phyloP scores from a whole-genome alignment of 495 filamentous ascomycete species.

The Penicillium antarcticum region DNA sequence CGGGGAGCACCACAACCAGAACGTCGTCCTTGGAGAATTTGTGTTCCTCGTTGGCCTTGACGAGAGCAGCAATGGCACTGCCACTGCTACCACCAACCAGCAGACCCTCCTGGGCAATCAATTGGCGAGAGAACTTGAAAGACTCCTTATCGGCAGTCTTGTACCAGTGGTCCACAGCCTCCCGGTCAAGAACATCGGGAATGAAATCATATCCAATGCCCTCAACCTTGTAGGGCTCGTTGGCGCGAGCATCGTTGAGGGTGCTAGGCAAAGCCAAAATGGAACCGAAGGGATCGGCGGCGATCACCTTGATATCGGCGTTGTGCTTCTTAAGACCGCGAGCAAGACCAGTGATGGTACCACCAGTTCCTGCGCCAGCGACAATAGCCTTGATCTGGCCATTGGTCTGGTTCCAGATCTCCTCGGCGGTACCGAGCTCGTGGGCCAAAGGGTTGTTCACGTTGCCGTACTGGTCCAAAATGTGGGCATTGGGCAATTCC shows the following conservation, averaged over 20 bases:
- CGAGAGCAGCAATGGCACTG: conserved; percentile 83
- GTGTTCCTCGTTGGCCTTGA: conserved; percentile 73
- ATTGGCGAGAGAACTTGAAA: conserved; percentile 79
- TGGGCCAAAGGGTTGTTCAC: conserved; percentile 89
- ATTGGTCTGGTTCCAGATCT: conserved; percentile 88
- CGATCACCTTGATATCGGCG: conserved; percentile 74
- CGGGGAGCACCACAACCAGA: conserved; percentile 86
- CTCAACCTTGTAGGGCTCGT: conserved; percentile 94
- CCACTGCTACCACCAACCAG: conserved; percentile 94
- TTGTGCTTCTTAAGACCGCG: conserved; percentile 86
- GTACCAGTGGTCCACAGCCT: conserved; percentile 89
- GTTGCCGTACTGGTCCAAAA: conserved; percentile 95
- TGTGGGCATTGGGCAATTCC: conserved; percentile 94
- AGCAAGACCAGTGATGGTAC: conserved; percentile 89
- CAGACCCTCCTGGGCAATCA: conserved; percentile 93
- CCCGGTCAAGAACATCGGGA: conserved; percentile 83
- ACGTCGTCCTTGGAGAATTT: conserved; percentile 71
- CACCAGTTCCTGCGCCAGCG: conserved; percentile 91
- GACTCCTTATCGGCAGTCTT: conserved; percentile 94
- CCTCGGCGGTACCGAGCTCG: conserved; percentile 91
- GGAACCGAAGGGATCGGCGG: conserved; percentile 86
- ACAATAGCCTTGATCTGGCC: conserved; percentile 85
- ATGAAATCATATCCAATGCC: conserved; percentile 99
- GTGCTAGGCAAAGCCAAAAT: conserved; percentile 76
- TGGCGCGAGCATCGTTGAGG: conserved; percentile 73